phyloP scores from a whole-genome alignment of 148 eudicot genomes.

The Amaranthus palmeri region DNA sequence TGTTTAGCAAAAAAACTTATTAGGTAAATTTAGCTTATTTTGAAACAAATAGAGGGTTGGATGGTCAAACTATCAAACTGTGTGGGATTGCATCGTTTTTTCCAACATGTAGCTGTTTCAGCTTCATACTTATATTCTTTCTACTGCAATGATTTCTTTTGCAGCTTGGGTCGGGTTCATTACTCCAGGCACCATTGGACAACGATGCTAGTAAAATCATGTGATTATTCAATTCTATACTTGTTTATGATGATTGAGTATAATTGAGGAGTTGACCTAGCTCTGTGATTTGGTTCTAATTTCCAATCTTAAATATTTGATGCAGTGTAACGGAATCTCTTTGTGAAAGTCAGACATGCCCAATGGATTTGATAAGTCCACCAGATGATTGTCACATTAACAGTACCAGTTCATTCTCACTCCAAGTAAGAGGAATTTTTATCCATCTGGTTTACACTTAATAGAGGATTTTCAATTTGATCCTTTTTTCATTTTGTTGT shows the following conservation, averaged over 20 bases:
- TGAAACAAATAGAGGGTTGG: too few relatives aligned
- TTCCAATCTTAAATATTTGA: slow-evolving; percentile 8
- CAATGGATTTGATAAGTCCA: slow-evolving; percentile 66
- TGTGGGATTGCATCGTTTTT: neutral
- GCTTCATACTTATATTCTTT: slow-evolving; percentile 1
- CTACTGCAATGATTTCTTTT: slow-evolving; percentile 7
- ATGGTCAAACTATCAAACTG: neutral
- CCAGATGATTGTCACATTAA: slow-evolving; percentile 92
- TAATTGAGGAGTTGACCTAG: slow-evolving; percentile 10
- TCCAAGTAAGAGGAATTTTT: slow-evolving; percentile 58
- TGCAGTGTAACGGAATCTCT: slow-evolving; percentile 58
- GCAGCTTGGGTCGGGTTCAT: slow-evolving; percentile 81
- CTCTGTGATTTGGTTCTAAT: neutral
- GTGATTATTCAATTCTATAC: slow-evolving; percentile 40
- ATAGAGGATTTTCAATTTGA: neutral
- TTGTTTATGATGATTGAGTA: slow-evolving; percentile 3
- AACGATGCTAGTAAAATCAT: slow-evolving; percentile 59
- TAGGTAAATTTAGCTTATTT: too few relatives aligned
- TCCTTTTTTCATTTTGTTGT: neutral
- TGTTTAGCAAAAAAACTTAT: neutral
- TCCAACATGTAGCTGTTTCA: neutral
- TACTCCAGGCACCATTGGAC: slow-evolving; percentile 84
- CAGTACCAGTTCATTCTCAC: slow-evolving; percentile 67
- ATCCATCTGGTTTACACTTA: neutral
- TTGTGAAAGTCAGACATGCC: slow-evolving; percentile 67